Conservation (phyloP, 495 filamentous ascomycete genomes). For the Penicillium waksmanii region DNA sequence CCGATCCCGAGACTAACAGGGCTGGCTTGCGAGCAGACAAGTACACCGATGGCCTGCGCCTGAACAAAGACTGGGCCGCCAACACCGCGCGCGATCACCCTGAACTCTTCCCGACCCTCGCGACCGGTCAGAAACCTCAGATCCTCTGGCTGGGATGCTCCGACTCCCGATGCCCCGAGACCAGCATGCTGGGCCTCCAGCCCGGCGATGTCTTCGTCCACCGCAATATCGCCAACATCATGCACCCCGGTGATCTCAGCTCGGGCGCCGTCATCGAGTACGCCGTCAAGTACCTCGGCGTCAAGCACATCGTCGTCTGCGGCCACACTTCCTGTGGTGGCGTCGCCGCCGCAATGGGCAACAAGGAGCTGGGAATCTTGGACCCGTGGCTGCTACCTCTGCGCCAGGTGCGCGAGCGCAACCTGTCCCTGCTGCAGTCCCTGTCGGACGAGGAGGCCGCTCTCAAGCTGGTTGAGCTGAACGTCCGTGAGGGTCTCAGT, state of each 20-base stretch:
- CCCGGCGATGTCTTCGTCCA: constrained; percentile 93
- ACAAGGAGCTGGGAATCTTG: constrained; percentile 72
- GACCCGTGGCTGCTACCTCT: constrained; percentile 83
- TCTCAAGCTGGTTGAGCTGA: constrained; percentile 65
- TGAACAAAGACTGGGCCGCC: constrained; percentile 73
- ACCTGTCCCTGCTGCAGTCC: constrained; percentile 47
- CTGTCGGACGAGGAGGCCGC: constrained; percentile 52
- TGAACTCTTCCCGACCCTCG: constrained; percentile 71
- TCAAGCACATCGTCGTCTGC: constrained; percentile 83
- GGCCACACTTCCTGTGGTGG: constrained; percentile 86
- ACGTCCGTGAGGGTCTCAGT: constrained; percentile 68
- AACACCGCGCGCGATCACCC: constrained; percentile 68
- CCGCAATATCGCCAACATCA: constrained; percentile 92
- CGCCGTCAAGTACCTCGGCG: constrained; percentile 72
- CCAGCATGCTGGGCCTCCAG: constrained; percentile 75
- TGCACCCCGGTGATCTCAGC: constrained; percentile 77
- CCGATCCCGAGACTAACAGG: constrained; percentile 24
- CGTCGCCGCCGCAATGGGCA: constrained; percentile 67
- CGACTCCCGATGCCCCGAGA: constrained; percentile 87
- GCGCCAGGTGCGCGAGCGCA: constrained; percentile 61
- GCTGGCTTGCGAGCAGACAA: constrained; percentile 30
- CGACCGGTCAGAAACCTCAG: constrained; percentile 69
- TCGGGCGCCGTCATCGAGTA: constrained; percentile 81
- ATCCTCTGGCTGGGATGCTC: constrained; percentile 95
- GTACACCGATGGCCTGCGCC: constrained; percentile 36